Evolutionary conservation across 192 early-diverging fungal genomes (phyloP).

Genomic region (Oehlia diaphana): DNA sequence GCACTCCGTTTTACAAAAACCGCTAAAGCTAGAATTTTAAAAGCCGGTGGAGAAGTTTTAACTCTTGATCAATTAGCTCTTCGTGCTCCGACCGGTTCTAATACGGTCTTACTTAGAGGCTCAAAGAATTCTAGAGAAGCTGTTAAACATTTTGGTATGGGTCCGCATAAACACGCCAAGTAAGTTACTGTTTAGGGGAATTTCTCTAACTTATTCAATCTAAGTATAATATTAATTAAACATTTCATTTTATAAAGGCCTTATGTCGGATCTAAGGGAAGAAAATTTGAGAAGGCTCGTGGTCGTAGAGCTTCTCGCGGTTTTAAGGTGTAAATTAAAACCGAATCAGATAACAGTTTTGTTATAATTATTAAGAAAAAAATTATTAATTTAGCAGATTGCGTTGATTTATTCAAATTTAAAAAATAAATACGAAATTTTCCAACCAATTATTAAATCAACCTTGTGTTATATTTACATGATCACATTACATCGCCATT

Average conservation of each 20-base stretch:
- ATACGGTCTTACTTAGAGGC: conserved; percentile 95
- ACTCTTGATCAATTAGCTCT: conserved; percentile 99
- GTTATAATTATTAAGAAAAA: no score
- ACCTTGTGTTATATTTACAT: no score
- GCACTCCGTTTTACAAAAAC: conserved; percentile 95
- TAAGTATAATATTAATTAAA: not conserved
- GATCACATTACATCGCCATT: no score
- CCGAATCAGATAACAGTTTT: no score
- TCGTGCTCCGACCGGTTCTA: conserved; percentile 95
- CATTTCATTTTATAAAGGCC: conserved; percentile 45
- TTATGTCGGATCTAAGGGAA: conserved; percentile 97
- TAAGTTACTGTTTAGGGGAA: not conserved
- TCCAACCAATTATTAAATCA: no score
- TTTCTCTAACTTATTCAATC: not conserved
- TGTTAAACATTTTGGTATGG: conserved; percentile 97
- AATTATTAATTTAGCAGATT: no score
- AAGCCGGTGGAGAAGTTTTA: conserved; percentile 97
- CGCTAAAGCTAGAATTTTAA: conserved; percentile 96
- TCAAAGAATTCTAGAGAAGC: conserved; percentile 93
- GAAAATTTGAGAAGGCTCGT: conserved; percentile 99
- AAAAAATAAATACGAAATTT: no score
- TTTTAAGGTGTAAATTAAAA: conserved; percentile 66
- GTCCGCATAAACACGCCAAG: conserved; percentile 46
- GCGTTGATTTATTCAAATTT: no score
- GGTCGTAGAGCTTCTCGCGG: conserved; percentile 99